Conservation (phyloP, 1,284 basidiomycete species). For the Calocybe gambosa region DNA sequence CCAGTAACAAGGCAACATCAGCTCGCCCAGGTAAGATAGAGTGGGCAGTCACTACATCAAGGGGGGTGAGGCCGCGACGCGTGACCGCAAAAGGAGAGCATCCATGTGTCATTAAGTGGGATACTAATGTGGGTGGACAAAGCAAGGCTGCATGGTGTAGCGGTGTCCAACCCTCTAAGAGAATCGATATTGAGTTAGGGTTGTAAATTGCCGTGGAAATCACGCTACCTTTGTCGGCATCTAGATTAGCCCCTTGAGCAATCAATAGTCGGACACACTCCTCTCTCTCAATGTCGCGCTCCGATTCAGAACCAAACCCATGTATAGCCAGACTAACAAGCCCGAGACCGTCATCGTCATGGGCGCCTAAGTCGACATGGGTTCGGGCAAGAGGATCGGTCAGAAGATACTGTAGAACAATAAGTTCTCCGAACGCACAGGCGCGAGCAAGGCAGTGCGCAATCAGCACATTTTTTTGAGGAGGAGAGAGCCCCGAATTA, state of each 20-base stretch:
- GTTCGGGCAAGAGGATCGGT: constrained; percentile 65
- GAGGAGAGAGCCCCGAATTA: constrained; percentile 57
- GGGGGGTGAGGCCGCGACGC: constrained; percentile 69
- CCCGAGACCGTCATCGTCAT: constrained; percentile 81
- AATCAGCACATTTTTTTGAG: constrained; percentile 63
- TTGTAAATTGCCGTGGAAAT: constrained; percentile 12
- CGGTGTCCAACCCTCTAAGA: constrained; percentile 85
- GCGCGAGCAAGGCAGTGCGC: constrained; percentile 66
- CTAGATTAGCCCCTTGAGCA: constrained; percentile 70
- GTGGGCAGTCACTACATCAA: constrained; percentile 82
- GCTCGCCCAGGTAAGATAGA: constrained; percentile 74
- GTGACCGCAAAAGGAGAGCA: constrained; percentile 77
- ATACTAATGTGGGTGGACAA: constrained; percentile 86
- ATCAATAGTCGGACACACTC: constrained; percentile 82
- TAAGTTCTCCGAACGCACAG: constrained; percentile 69
- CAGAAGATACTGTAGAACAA: constrained; percentile 65
- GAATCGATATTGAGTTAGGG: constrained; percentile 6
- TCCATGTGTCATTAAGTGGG: constrained; percentile 89
- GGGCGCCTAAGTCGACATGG: constrained; percentile 58
- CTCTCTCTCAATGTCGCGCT: constrained; percentile 79
- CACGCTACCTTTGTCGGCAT: constrained; percentile 57
- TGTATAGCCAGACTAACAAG: constrained; percentile 77
- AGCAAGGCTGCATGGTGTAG: constrained; percentile 91
- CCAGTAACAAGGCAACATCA: constrained; percentile 73
- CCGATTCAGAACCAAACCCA: constrained; percentile 78